These are phyloP conservation scores for Ajuga reptans DNA, from an alignment of 305 asterid genomes.

Conservation along the genomic window DNA sequence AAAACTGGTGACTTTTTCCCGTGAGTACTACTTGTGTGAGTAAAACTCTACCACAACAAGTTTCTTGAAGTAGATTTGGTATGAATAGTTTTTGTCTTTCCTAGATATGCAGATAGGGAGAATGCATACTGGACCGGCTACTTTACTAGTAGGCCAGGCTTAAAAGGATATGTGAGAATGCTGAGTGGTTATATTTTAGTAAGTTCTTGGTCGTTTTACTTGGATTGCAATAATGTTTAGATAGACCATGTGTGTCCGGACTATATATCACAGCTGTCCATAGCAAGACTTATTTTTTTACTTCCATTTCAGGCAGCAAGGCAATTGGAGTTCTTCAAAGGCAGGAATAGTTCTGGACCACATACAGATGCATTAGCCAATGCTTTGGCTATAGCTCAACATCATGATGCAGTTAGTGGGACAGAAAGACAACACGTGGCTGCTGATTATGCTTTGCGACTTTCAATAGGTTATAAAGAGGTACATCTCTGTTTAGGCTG, in stretches of 20 bases:
- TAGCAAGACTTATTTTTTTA: constrained; percentile 9
- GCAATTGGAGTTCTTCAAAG: constrained; percentile 64
- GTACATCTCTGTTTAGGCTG: constrained; percentile 27
- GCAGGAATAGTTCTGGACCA: constrained; percentile 46
- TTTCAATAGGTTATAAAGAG: constrained; percentile 63
- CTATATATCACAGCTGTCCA: constrained; percentile 1
- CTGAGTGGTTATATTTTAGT: constrained; percentile 73
- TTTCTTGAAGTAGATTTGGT: constrained; percentile 14
- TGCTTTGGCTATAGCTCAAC: constrained; percentile 77
- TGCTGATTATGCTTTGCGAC: constrained; percentile 73
- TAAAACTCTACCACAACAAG: constrained; percentile 16
- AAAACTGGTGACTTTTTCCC: constrained; percentile 90
- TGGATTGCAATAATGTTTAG: constrained; percentile 11
- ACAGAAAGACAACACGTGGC: constrained; percentile 74
- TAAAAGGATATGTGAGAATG: constrained; percentile 68
- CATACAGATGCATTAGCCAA: constrained; percentile 61
- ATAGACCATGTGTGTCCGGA: neutral
- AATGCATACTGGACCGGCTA: constrained; percentile 92
- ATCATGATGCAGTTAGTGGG: constrained; percentile 86
- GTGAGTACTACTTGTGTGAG: constrained; percentile 38
- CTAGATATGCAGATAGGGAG: constrained; percentile 69
- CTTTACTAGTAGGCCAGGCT: constrained; percentile 77
- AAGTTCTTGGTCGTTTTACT: constrained; percentile 26
- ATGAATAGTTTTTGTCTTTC: constrained; percentile 11
- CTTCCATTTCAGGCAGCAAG: constrained; percentile 57